Base-by-base conservation (phyloP, 1,284 basidiomycete genomes). In the Cryptococcus hybrid region DNA sequence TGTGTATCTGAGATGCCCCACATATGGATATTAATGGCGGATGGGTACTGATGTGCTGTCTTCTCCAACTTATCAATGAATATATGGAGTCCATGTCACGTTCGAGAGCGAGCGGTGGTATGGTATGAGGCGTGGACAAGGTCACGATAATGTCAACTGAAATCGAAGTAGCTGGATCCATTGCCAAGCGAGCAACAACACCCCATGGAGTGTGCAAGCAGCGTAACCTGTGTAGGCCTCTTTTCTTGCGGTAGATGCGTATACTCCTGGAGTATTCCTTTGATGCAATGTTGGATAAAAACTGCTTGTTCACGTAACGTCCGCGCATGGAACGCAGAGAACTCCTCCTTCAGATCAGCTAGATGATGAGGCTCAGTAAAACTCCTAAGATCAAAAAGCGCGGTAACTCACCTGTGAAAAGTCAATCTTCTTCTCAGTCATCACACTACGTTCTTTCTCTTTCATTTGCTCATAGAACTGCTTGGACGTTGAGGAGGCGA, bases 191-290 rank as follows among this genome's bases (percentile, higher is more conserved):
- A 6, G 91, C 92, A 5, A 95, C 92, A 46, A 97, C 81, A 2
- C 96, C 96, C 96, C 96, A 99, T 99, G 11, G 94, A 98, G 73
- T 99, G 95, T 0, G 89, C 95, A 66, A 98, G 80, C 56, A 99
- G 74, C 38, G 89, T 84, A 49, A 98, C 85, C 36, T 60, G 62
- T 1, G 52, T 57, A 3, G 70, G 76, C 2, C 65, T 64, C 6
- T 50, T 8, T 38, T 79, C 68, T 0, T 85, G 1, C 2, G 68
- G 60, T 0, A 68, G 59, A 36, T 68, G 63, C 39, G 80, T 73
- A 71, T 98, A 98, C 35, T 85, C 79, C 0, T 85, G 85, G 37
- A 92, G 83, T 53, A 99, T 88, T 64, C 89, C 90, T 4, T 80
- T 77, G 51, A 97, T 84, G 5, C 88, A 87, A 47, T 84, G 81